A percentile compares a stretch with the other conserved stretches of the same genome.
Conservation (phyloP, 257 asterid genomes). For the Avicennia marina region DNA sequence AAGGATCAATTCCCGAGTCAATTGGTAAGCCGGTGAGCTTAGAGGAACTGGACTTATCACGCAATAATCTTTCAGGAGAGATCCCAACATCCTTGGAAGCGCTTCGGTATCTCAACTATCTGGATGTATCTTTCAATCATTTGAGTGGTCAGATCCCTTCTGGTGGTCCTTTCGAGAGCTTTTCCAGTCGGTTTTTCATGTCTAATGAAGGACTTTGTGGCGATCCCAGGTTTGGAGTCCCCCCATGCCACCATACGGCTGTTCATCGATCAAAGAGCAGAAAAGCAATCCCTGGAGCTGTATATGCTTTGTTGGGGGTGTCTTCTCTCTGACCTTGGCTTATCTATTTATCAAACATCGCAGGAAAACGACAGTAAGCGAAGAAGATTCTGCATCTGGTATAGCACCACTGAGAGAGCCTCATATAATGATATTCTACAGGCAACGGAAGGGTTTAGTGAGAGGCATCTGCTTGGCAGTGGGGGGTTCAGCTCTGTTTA, state of each 20-base stretch:
- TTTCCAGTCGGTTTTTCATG: not conserved
- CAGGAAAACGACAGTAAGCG: not conserved
- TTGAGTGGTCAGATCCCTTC: not conserved
- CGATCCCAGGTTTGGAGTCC: not conserved
- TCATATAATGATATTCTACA: not conserved
- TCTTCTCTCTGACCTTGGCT: not conserved
- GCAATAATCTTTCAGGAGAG: not conserved
- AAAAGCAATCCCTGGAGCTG: not conserved
- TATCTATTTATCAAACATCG: not conserved
- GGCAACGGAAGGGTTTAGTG: not conserved
- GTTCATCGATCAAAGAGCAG: not conserved
- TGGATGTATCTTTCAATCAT: not conserved
- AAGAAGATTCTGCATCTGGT: too few species aligned
- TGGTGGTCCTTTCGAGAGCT: not conserved
- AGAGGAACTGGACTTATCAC: not conserved
- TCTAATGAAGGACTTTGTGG: not conserved
- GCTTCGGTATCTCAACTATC: not conserved
- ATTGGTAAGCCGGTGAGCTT: not conserved
- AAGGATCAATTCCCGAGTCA: not conserved
- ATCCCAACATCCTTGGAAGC: not conserved
- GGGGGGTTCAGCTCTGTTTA: not conserved
- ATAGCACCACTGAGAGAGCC: not conserved
- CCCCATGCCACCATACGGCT: not conserved
- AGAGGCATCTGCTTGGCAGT: not conserved
- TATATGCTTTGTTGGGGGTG: not conserved